Conservation (phyloP, 2,329 filamentous ascomycete genomes). For the Plectosphaerella plurivora region DNA sequence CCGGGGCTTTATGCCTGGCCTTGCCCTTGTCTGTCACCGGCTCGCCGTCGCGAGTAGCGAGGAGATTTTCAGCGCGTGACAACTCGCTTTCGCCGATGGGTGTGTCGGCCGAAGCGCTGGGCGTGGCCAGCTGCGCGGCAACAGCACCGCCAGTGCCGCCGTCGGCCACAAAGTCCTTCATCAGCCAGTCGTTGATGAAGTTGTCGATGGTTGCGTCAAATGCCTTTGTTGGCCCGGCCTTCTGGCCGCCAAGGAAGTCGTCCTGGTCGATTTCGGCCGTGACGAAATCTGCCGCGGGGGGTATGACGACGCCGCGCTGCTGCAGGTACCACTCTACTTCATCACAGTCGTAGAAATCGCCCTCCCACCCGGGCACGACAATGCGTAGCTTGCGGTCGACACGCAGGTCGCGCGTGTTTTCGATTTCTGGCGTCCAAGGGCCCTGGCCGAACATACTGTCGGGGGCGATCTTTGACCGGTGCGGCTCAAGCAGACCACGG, state of each 20-base stretch:
- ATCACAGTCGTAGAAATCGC: slow-evolving; percentile 71
- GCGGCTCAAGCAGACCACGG: slow-evolving; percentile 23
- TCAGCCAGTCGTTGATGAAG: not conserved
- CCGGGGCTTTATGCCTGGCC: not conserved
- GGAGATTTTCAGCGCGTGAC: not conserved
- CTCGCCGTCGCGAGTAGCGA: not conserved
- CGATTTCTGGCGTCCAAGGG: slow-evolving; percentile 38
- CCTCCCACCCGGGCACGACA: slow-evolving; percentile 59
- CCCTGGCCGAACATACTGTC: slow-evolving; percentile 28
- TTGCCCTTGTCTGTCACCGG: not conserved
- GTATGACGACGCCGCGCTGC: slow-evolving; percentile 58
- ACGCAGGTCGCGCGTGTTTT: slow-evolving; percentile 33
- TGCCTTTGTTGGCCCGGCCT: slow-evolving; percentile 12
- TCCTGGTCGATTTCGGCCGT: slow-evolving; percentile 49
- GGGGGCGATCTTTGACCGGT: slow-evolving; percentile 25
- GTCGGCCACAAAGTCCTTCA: not conserved
- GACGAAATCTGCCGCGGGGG: slow-evolving; percentile 55
- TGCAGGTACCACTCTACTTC: slow-evolving; percentile 73
- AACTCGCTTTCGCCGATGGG: not conserved
- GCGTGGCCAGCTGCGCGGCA: not conserved
- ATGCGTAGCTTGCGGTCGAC: slow-evolving; percentile 45
- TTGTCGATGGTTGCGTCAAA: not conserved
- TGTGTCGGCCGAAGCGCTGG: not conserved
- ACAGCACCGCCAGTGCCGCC: not conserved
- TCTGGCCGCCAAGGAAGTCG: slow-evolving; percentile 24